These are phyloP conservation scores for Saccharomyces hybrid DNA, from an alignment of 1,139 yeast genomes.

Conservation along the genomic window DNA sequence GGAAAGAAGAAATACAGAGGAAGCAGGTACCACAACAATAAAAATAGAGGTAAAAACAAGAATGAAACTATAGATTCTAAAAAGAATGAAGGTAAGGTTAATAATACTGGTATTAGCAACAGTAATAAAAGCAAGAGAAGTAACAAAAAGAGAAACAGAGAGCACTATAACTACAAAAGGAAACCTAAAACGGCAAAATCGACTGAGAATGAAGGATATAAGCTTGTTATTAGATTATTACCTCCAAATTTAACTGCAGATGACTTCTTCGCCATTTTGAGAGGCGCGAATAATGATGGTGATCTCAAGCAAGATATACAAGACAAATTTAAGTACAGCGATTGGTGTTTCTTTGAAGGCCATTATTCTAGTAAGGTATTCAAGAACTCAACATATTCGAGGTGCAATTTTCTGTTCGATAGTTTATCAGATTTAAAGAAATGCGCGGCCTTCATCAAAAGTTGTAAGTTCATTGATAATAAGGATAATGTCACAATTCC, in stretches of 20 bases:
- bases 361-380: constrained; percentile 22
- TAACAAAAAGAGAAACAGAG: constrained; percentile 5
- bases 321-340: constrained; percentile 11
- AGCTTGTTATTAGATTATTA: constrained; percentile 26
- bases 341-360: constrained; percentile 27
- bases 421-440: constrained; percentile 14
- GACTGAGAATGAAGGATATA: constrained; percentile 13
- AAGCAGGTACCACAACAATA: neutral
- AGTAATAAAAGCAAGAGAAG: constrained; percentile 1
- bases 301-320: constrained; percentile 8
- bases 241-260: constrained; percentile 29
- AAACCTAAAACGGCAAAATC: constrained; percentile 7
- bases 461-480: constrained; percentile 24
- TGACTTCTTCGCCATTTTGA: constrained; percentile 12
- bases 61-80: neutral
- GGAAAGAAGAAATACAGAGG: neutral
- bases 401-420: constrained; percentile 27
- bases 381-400: constrained; percentile 27
- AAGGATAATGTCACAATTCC: constrained; percentile 22
- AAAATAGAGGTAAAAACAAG: neutral
- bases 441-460: constrained; percentile 13
- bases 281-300: constrained; percentile 8
- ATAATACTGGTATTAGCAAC: constrained; percentile 1
- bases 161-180: constrained; percentile 9
- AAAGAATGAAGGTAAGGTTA: neutral